phyloP scores from a whole-genome alignment of 2,329 filamentous ascomycete genomes.

The Decorospora gaudefroyi region DNA sequence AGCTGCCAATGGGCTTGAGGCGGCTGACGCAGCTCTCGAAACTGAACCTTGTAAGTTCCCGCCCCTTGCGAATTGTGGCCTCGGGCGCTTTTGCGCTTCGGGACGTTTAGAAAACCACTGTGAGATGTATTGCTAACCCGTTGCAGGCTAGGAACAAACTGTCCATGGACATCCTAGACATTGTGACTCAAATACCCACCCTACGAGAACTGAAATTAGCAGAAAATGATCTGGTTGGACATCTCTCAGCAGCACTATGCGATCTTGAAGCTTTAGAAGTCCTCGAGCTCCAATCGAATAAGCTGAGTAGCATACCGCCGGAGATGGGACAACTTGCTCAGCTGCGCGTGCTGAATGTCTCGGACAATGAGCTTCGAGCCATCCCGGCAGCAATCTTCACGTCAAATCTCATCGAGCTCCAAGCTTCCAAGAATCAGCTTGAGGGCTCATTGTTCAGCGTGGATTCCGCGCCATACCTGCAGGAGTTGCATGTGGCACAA shows the following conservation, averaged over 20 bases:
- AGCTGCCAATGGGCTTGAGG: conserved; percentile 75
- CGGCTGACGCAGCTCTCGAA: conserved; percentile 74
- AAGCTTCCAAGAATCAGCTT: conserved; percentile 77
- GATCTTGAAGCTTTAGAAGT: conserved; percentile 72
- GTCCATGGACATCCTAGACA: conserved; percentile 69
- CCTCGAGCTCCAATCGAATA: conserved; percentile 81
- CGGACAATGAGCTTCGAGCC: conserved; percentile 73
- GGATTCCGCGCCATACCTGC: conserved; percentile 64
- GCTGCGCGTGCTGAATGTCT: conserved; percentile 77
- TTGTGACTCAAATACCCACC: conserved; percentile 72
- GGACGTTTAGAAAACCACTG: not conserved
- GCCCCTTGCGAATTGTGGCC: too few relatives aligned
- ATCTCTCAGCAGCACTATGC: conserved; percentile 65
- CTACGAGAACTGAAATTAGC: conserved; percentile 81
- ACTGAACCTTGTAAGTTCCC: conserved; percentile 71
- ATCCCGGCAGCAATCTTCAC: conserved; percentile 72
- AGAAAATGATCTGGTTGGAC: conserved; percentile 38
- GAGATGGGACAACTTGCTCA: conserved; percentile 68
- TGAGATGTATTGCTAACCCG: conserved; percentile 13
- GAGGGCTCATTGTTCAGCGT: conserved; percentile 70
- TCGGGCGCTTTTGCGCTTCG: not conserved
- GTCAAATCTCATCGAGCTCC: conserved; percentile 71
- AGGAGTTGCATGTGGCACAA: conserved; percentile 74
- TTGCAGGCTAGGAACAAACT: conserved; percentile 78
- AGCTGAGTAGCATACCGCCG: conserved; percentile 70